Conservation (phyloP, 2,329 filamentous ascomycete genomes). For the Aspergillus cejpii region DNA sequence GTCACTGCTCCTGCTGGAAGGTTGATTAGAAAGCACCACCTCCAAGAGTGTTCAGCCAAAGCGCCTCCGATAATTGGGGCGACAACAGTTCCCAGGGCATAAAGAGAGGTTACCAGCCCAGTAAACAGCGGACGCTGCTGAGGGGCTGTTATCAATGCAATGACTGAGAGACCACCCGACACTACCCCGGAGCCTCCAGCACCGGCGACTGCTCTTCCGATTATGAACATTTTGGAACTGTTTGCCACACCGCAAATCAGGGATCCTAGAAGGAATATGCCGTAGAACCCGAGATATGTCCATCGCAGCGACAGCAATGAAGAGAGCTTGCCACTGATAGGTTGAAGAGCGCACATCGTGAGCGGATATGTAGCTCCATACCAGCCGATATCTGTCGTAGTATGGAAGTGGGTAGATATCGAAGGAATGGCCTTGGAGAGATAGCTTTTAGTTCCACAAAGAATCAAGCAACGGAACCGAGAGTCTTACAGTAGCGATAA, state of each 20-base stretch:
- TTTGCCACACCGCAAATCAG: conserved; percentile 7
- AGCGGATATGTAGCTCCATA: conserved; percentile 6
- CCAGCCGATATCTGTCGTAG: conserved; percentile 5
- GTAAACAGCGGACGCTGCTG: conserved; percentile 2
- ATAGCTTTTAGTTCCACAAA: neutral
- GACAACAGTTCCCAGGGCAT: conserved; percentile 5
- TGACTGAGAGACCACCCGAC: conserved; percentile 5
- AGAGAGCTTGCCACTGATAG: conserved; percentile 4
- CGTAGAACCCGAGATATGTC: conserved; percentile 4
- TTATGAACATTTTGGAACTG: conserved; percentile 8
- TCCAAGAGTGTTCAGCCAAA: conserved; percentile 4
- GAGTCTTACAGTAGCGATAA: conserved; percentile 3
- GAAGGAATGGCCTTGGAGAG: conserved; percentile 4
- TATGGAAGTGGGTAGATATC: conserved; percentile 3
- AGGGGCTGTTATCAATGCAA: neutral
- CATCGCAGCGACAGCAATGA: conserved; percentile 1
- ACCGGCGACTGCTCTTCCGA: conserved; percentile 8
- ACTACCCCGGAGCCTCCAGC: conserved; percentile 8
- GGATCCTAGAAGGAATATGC: conserved; percentile 8
- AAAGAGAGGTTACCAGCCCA: conserved; percentile 4
- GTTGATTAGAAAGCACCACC: conserved; percentile 10
- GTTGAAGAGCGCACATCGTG: conserved; percentile 5
- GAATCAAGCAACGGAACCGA: too few species aligned
- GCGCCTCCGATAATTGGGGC: conserved; percentile 9
- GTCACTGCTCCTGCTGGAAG: conserved; percentile 12